A percentile compares a stretch with the other conserved stretches of the same genome.
Conservation (phyloP, 805 yeast species). For the Candida verbasci region DNA sequence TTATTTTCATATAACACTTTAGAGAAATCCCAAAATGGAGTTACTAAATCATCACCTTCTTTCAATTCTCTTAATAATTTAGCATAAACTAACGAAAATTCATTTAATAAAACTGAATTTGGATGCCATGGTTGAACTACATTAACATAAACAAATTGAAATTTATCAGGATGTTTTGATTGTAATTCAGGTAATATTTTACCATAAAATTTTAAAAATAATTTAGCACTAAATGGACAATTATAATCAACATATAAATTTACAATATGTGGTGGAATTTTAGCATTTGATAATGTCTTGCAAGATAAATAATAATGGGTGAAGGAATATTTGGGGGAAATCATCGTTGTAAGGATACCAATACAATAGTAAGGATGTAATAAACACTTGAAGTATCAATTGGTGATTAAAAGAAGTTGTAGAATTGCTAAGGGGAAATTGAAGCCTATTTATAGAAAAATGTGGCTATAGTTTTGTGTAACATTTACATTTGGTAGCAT, state of each 20-base stretch:
- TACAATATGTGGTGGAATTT: slow-evolving; percentile 37
- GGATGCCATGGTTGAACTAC: slow-evolving; percentile 94
- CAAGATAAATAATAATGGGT: slow-evolving; percentile 30
- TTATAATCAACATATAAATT: slow-evolving; percentile 71
- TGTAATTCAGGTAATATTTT: slow-evolving; percentile 52
- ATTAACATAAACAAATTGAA: slow-evolving; percentile 62
- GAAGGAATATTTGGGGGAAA: slow-evolving; percentile 38
- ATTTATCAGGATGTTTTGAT: slow-evolving; percentile 41
- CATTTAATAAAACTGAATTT: slow-evolving; percentile 61
- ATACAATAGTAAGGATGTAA: no score
- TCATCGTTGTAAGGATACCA: no score
- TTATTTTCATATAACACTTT: slow-evolving; percentile 53
- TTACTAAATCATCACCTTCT: slow-evolving; percentile 9
- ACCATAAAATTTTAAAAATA: slow-evolving; percentile 52
- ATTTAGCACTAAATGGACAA: slow-evolving; percentile 69
- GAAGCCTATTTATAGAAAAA: no score
- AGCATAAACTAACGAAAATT: slow-evolving; percentile 70
- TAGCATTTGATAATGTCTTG: slow-evolving; percentile 15
- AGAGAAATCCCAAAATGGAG: slow-evolving; percentile 45
- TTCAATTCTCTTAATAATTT: slow-evolving; percentile 44
- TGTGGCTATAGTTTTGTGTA: no score
- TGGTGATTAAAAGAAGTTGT: no score
- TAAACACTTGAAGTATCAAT: no score
- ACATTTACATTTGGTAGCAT: no score
- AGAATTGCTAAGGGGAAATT: no score